Conservation (phyloP, 176 grass and related monocot genomes). For the Dactylis glomerata region DNA sequence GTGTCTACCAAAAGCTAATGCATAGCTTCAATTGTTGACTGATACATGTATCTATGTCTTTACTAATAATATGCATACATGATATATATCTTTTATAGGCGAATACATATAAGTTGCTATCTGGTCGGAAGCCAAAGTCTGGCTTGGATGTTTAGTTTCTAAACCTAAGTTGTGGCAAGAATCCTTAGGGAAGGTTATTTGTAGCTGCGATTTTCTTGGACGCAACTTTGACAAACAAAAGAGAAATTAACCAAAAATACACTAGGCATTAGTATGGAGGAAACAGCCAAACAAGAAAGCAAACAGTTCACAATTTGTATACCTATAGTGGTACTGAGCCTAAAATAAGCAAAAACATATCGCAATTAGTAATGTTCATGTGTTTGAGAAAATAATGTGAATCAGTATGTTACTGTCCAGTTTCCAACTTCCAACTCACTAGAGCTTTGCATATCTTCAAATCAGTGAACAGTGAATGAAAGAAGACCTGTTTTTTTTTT, state of each 20-base stretch:
- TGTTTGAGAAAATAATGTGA: not conserved
- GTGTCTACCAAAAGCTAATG: not conserved
- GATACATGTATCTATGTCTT: not conserved
- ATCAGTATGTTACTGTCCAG: not conserved
- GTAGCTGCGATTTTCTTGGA: not conserved
- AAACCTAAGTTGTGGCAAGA: not conserved
- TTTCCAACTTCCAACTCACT: not conserved
- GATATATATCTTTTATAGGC: too few species aligned
- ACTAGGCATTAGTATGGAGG: not conserved
- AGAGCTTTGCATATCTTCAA: not conserved
- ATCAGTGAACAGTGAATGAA: not conserved
- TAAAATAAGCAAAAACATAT: not conserved
- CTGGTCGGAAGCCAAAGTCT: not conserved
- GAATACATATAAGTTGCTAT: not conserved
- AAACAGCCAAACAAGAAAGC: not conserved
- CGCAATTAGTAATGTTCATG: not conserved
- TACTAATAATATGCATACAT: too few species aligned
- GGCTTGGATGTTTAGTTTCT: not conserved
- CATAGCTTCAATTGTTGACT: not conserved
- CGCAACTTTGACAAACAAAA: too few species aligned
- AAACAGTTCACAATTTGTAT: not conserved
- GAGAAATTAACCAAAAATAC: not conserved
- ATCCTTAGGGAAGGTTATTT: not conserved
- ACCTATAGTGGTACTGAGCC: not conserved
- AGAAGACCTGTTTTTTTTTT: not conserved